Conservation (phyloP, 116 monocot species). For the Phalaenopsis hybrid region DNA sequence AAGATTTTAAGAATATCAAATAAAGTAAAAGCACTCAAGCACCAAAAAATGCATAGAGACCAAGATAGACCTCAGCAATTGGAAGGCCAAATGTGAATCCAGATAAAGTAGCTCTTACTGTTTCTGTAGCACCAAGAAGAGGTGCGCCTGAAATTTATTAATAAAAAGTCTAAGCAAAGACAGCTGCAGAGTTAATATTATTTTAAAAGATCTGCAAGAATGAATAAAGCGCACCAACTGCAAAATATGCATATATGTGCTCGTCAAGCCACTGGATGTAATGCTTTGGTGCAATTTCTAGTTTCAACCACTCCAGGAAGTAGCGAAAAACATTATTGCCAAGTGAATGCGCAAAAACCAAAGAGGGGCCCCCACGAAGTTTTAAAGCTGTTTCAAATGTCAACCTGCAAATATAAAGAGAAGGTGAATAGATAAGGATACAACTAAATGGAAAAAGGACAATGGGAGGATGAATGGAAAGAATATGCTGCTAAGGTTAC, state of each 20-base stretch:
- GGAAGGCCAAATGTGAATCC: constrained; percentile 95
- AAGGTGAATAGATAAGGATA: background rate
- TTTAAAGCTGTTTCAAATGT: constrained; percentile 87
- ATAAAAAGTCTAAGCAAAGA: constrained; percentile 6
- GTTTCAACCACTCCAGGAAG: constrained; percentile 94
- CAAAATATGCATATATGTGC: constrained; percentile 91
- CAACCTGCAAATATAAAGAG: constrained; percentile 44
- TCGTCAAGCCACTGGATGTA: constrained; percentile 95
- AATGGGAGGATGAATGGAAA: background rate
- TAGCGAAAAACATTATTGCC: constrained; percentile 99
- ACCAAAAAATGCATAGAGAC: constrained; percentile 2
- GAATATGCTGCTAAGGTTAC: background rate
- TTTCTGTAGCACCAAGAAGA: constrained; percentile 80
- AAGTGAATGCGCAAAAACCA: constrained; percentile 95
- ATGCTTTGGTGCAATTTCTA: constrained; percentile 93
- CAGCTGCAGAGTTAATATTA: background rate
- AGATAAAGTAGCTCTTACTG: constrained; percentile 68
- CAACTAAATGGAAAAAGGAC: background rate
- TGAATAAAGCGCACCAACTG: constrained; percentile 43
- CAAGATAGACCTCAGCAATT: constrained; percentile 61
- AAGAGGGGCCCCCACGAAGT: constrained; percentile 83
- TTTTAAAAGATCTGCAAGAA: constrained; percentile 1
- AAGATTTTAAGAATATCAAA: background rate
- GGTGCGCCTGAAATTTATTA: constrained; percentile 48
- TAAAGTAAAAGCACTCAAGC: background rate